Evolutionary conservation across 2,329 filamentous ascomycete genomes (phyloP), one percentile per base, ranked within the genome.

Genomic region (Pyrenophora graminea): DNA sequence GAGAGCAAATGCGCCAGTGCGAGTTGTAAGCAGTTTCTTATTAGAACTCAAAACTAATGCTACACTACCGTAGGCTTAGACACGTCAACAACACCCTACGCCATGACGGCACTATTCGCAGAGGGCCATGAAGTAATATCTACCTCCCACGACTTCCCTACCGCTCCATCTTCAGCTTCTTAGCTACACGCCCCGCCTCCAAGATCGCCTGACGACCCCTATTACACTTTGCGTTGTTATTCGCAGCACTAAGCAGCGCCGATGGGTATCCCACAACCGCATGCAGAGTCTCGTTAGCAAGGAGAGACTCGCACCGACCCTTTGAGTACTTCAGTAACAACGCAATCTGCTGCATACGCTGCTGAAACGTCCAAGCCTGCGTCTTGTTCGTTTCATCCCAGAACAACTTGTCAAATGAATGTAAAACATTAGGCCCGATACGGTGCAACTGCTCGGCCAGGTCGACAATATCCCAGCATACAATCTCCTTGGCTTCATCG

Each of bases 391-490:
- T 30, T 13, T 10, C 27, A 3, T 30, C 27, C 27, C 27, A 30
- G 27, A 5, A 2, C 12, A 23, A 15, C 3, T 9, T 32, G 13
- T 18, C 34, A 9, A 32, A 9, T 2, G 13, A 32, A 12, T 12
- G 25, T 17, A 23, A 17, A 12, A 17, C 31, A 2, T 8, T 18
- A 4, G 43, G 18, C 3, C 45, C 45, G 15, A 21, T 2, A 3
- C 32, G 32, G 21, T 54, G 47, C 15, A 54, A n/a, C 1, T n/a
- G 18, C 31, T 45, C 47, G 2, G 43, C 36, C 0, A 54, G 31
- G 3, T 27, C n/a, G 13, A 48, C 32, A 9, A 51, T 48, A 0
- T 42, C 17, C 43, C 54, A 56, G 31, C 42, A 44, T 8, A 51
- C 17, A 12, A 30, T 25, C 10, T 48, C 30, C 21, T 48, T 51